A percentile compares a stretch with the other conserved stretches of the same genome.
phyloP scores from a whole-genome alignment of 2,329 filamentous ascomycete genomes.

The Aspergillus ustus region DNA sequence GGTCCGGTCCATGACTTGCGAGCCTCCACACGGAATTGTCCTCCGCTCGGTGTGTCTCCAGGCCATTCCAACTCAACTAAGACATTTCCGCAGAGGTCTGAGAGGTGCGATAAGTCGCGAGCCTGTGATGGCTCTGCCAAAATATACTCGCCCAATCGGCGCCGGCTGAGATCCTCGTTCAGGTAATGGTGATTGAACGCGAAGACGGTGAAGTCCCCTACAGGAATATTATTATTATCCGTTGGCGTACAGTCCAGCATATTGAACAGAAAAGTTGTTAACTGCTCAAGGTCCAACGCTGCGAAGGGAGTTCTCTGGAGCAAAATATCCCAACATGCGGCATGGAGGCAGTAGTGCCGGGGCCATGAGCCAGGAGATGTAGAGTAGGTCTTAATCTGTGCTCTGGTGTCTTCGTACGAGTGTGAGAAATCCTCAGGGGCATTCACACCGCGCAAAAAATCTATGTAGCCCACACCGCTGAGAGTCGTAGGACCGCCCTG shows the following conservation, averaged over 20 bases:
- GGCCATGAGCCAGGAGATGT: not conserved
- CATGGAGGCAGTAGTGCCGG: not conserved
- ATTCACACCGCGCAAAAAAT: too few relatives aligned
- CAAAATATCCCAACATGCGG: not conserved
- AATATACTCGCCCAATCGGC: not conserved
- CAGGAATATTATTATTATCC: not conserved
- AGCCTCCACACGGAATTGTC: not conserved
- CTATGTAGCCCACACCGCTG: too few relatives aligned
- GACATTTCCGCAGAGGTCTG: not conserved
- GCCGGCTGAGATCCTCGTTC: not conserved
- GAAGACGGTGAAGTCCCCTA: not conserved
- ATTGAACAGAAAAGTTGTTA: not conserved
- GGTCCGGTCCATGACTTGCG: not conserved
- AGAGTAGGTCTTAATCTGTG: too few relatives aligned
- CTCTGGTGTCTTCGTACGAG: too few relatives aligned
- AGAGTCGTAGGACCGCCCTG: too few relatives aligned
- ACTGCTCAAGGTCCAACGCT: not conserved
- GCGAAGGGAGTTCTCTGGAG: not conserved
- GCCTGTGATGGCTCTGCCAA: not conserved
- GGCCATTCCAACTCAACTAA: not conserved
- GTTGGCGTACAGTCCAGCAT: not conserved
- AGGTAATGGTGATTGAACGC: not conserved
- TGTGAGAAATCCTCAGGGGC: too few relatives aligned
- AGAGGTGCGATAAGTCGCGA: not conserved
- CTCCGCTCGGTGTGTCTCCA: not conserved